Base-by-base conservation (phyloP, 306 rosid species). In the Myrica gale region DNA sequence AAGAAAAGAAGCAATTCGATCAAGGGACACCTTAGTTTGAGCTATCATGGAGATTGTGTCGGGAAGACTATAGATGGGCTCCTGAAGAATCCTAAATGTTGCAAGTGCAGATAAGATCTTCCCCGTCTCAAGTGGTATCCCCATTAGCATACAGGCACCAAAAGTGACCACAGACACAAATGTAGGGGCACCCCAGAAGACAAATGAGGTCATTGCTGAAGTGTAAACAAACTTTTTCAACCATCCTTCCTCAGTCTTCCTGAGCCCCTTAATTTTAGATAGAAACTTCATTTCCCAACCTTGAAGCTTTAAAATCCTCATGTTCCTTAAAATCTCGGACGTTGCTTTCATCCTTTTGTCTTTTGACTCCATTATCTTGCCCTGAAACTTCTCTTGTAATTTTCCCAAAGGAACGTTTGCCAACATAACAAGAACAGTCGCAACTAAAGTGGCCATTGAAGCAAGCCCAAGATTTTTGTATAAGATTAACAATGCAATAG, bases 271-370 rank as follows among this genome's bases (percentile, higher is more conserved):
- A 76, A 87, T 74, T 73, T 76, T 87, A 0, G 86, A 78, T 45
- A 82, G 71, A 66, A 87, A 89, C 85, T 85, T 89, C 87, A 82
- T 87, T 69, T 87, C 91, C 94, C 94, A 89, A 65, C 85, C 91
- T 76, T 87, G 88, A n/a, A 89, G 81, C 71, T 90, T 87, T 54
- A 89, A 87, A 72, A 89, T 86, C 73, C 82, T 84, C 90, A 87
- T 84, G 82, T 82, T 87, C 81, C 87, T 87, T 20, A 89, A 78
- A 60, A 84, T 68, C 88, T 87, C 91, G 57, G 90, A 87, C 0
- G 87, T 89, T 21, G 80, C 70, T 62, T 87, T 87, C 87, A 87
- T 89, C 71, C 90, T 74, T 41, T 23, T 46, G 76, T 89, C 94
- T 72, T 87, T 89, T 7, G 87, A 86, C 37, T 84, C 82, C 94